A percentile compares a stretch with the other conserved stretches of the same genome.
Evolutionary conservation across 352 stramenopile genomes (phyloP).

Genomic region (Labyrinthula sp.): DNA sequence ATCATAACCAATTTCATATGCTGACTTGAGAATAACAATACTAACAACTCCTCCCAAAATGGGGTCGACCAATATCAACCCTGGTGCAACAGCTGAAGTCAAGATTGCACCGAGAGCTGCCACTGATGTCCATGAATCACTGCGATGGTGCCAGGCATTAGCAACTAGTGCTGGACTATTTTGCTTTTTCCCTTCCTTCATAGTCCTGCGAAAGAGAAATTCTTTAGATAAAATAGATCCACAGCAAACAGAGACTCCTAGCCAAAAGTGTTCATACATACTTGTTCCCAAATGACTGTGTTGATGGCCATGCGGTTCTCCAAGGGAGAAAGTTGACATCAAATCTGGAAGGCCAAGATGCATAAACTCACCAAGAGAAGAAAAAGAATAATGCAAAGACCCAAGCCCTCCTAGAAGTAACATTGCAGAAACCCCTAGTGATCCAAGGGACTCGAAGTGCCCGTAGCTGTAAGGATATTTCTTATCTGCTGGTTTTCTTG

Average conservation of each 20-base stretch:
- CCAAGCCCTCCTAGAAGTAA: conserved; percentile 47
- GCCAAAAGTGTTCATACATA: too few relatives aligned
- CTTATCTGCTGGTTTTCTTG: conserved; percentile 49
- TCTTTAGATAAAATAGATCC: conserved; percentile 59
- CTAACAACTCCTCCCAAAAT: conserved; percentile 55
- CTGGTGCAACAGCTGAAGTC: neutral
- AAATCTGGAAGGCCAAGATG: neutral
- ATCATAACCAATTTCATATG: conserved; percentile 19
- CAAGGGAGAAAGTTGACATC: conserved; percentile 9
- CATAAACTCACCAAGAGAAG: conserved; percentile 29
- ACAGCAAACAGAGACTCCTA: conserved; percentile 44
- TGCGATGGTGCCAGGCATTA: conserved; percentile 71
- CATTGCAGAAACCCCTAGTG: conserved; percentile 55
- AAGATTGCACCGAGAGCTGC: conserved; percentile 41
- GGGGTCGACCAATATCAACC: conserved; percentile 25
- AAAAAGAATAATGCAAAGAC: conserved; percentile 49
- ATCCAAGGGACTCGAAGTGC: conserved; percentile 61
- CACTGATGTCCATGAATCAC: conserved; percentile 63
- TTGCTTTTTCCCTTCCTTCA: conserved; percentile 50
- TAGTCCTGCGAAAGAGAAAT: conserved; percentile 51
- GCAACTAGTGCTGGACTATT: conserved; percentile 58
- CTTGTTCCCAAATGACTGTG: conserved; percentile 42
- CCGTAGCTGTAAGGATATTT: conserved; percentile 58
- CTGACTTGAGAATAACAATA: conserved; percentile 49
- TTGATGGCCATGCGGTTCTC: conserved; percentile 33